phyloP scores from a whole-genome alignment of 768 basidiomycete species.

The Crassisporium funariophilum region DNA sequence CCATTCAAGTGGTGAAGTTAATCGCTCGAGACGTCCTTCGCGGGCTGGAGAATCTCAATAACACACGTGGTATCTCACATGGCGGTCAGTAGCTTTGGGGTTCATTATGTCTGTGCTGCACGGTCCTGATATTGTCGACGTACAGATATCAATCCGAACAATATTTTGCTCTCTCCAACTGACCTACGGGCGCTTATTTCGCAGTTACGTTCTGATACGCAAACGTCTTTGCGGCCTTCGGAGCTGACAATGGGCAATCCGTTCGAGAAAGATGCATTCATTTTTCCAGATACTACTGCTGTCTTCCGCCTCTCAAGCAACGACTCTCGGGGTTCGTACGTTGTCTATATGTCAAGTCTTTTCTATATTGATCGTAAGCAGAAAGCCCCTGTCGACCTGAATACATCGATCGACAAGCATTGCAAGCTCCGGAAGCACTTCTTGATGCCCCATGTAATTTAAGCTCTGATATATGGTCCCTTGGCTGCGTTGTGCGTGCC shows the following conservation, averaged over 20 bases:
- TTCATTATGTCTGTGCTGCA: background rate
- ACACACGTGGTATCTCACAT: slow-evolving; percentile 15
- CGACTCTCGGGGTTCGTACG: background rate
- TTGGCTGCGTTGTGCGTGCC: slow-evolving; percentile 25
- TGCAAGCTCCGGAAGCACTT: slow-evolving; percentile 23
- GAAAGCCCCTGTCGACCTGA: background rate
- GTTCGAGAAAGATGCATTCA: slow-evolving; percentile 3
- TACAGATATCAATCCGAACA: slow-evolving; percentile 21
- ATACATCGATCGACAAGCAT: slow-evolving; percentile 3
- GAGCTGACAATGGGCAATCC: slow-evolving; percentile 6
- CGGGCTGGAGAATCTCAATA: slow-evolving; percentile 18
- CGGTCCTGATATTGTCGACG: background rate
- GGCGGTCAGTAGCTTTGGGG: slow-evolving; percentile 21
- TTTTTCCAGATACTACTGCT: slow-evolving; percentile 2
- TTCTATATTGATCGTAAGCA: background rate
- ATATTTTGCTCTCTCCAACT: slow-evolving; percentile 18
- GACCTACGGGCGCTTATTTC: slow-evolving; percentile 8
- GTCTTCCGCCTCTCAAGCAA: slow-evolving; percentile 4
- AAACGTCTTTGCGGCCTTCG: slow-evolving; percentile 11
- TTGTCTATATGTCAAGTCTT: background rate
- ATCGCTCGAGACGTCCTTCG: slow-evolving; percentile 29
- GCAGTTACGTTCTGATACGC: slow-evolving; percentile 8
- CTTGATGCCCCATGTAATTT: slow-evolving; percentile 15
- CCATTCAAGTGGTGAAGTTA: slow-evolving; percentile 28
- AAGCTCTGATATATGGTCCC: slow-evolving; percentile 24